Base-by-base conservation (phyloP, 108 stramenopile genomes). In the Cylindrotheca closterium region DNA sequence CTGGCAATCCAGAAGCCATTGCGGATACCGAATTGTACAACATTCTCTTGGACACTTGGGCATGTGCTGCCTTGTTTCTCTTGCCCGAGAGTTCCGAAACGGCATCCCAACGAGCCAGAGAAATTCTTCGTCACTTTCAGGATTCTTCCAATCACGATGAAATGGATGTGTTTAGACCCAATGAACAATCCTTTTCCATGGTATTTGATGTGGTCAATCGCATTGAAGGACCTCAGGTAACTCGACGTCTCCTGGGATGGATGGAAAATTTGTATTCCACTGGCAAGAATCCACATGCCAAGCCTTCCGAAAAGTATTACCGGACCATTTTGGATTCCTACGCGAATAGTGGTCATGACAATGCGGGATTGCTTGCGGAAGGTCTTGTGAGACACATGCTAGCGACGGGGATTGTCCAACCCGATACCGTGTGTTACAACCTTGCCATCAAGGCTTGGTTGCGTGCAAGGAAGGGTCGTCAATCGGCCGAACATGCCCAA, bases 361-460 rank as follows among this genome's bases (percentile, higher is more conserved):
- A 68, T 50, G 71, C 74, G 0, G 75, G 75, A 5, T 1, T 47
- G 8, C 26, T 57, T 18, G 79, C 70, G 17, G 70, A 75, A 63
- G 79, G 67, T 15, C 37, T 71, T 22, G 30, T 80, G 4, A 30
- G 71, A 19, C 74, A 76, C 49, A 72, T 80, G 79, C 45, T 63
- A n/a, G 48, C 29, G 4, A 47, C 34, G n/a, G 68, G 65, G 34
- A 7, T 42, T 10, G 58, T 77, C 18, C 29, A 52, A n/a, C 82
- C 79, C 8, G 74, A 77, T 47, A 67, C 66, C 1, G 23, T 80
- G 10, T 75, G 76, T 51, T 84, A 74, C 65, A 84, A 80, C 42
- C 52, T 74, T 17, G 70, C 67, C 0, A 59, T 84, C 34, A 80
- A 75, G 61, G 79, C 82, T 18, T 78, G 60, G 51, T 67, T 49